Evolutionary conservation across 371 early-diverging fungal species (phyloP).

Genomic region (Rhizopus sp.): DNA sequence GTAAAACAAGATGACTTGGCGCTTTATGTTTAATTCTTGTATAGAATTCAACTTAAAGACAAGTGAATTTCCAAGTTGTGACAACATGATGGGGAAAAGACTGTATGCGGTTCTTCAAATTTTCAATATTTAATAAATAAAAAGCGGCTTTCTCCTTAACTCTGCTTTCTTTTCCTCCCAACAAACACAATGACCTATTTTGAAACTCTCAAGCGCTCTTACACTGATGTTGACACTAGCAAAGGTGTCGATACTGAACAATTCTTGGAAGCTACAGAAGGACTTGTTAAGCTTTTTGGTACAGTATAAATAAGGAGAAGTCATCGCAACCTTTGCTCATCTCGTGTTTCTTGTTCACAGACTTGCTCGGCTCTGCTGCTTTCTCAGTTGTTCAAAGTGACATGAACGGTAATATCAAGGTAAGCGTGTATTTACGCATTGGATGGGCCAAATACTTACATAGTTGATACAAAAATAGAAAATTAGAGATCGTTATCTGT

Average conservation of each 20-base stretch:
- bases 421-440: slow-evolving; percentile 32
- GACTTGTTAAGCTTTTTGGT: slow-evolving; percentile 86
- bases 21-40: too few relatives aligned
- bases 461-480: slow-evolving; percentile 54
- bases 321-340: slow-evolving; percentile 2
- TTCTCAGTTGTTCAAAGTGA: slow-evolving; percentile 69
- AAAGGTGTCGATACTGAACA: slow-evolving; percentile 79
- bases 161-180: background rate
- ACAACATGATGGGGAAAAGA: too few relatives aligned
- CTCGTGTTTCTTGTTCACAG: slow-evolving; percentile 35
- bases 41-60: too few relatives aligned
- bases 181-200: slow-evolving; percentile 51
- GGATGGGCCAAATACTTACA: background rate
- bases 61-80: too few relatives aligned
- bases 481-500: slow-evolving; percentile 74
- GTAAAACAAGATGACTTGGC: too few relatives aligned
- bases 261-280: slow-evolving; percentile 87
- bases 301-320: slow-evolving; percentile 17
- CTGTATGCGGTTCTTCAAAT: background rate
- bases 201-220: slow-evolving; percentile 66
- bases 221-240: slow-evolving; percentile 67
- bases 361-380: slow-evolving; percentile 72
- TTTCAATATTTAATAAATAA: too few relatives aligned
- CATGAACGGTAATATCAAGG: slow-evolving; percentile 88
- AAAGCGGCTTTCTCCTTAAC: background rate